Evolutionary conservation across 192 early-diverging fungal species (phyloP), one percentile per base, ranked within the genome.

Genomic region (Gamsiella multidivaricata): DNA sequence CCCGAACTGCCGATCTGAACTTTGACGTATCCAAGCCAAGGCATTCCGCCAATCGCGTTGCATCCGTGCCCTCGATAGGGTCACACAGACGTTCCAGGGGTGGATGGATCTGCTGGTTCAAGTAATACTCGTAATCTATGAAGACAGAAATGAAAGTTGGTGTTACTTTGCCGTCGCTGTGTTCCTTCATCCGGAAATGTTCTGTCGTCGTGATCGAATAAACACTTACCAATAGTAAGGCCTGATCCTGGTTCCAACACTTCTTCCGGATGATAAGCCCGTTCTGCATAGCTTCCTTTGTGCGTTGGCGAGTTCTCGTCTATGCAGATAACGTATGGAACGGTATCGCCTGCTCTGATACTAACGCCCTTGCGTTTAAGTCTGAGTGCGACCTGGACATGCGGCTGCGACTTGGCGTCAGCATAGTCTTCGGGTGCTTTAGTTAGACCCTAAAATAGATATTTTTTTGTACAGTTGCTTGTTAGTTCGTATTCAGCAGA

Each of bases 371-470:
- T 81, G n/a, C 83, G 73, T 60, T 90, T 91, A 88, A 96, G 83
- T 8, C 88, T 75, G 11, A 96, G 81, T 5, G 98, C 98, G 3
- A 99, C 98, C 46, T 93, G 92, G 15, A 99, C 97, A 62, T 99
- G 98, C 0, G 98, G 96, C 68, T 96, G 97, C 6, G 81, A 80
- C 68, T 95, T 93, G 18, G 76, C 85, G 74, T 98, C 96, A 1
- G 93, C 84, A 76, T 99, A 99, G 22, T 88, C 91, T 61, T 97
- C 91, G 0, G 95, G 95, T 45, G 91, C 81, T 81, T 98, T 99
- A 23, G 94, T 96, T 20, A 99, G 81, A 25, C 91, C 88, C 87
- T 93, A 53, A 9, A 39, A n/a, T n/a, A n/a, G n/a, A n/a, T n/a
- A n/a, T n/a, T n/a, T n/a, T n/a, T n/a, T n/a, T n/a, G n/a, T n/a